Evolutionary conservation across 2,329 filamentous ascomycete species (phyloP).

Genomic region (Beauveria caledonica): DNA sequence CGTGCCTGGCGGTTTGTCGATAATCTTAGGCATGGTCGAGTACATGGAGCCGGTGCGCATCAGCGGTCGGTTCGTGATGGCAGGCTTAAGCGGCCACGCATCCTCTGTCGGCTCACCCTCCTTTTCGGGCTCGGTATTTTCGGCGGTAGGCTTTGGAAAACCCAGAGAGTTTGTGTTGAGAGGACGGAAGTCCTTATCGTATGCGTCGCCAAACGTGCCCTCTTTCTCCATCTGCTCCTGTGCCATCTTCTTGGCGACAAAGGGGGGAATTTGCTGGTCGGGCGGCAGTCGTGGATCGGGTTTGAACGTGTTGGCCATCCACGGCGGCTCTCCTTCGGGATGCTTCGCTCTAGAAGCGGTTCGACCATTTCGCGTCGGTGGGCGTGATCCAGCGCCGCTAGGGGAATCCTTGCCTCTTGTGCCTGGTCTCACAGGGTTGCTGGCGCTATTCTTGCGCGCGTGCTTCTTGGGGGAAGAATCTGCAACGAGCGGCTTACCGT

Average conservation of each 20-base stretch:
- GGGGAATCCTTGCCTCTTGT: constrained; percentile 48
- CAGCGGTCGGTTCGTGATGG: constrained; percentile 37
- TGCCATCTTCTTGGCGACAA: constrained; percentile 81
- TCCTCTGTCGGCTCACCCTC: constrained; percentile 16
- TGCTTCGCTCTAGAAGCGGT: constrained; percentile 48
- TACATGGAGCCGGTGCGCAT: constrained; percentile 42
- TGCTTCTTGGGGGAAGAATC: constrained; percentile 49
- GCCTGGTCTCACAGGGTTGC: constrained; percentile 43
- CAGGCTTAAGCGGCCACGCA: constrained; percentile 53
- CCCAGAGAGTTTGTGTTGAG: constrained; percentile 58
- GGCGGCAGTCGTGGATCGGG: constrained; percentile 89
- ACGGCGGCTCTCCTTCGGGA: constrained; percentile 91
- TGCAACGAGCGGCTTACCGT: constrained; percentile 34
- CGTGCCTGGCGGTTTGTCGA: constrained; percentile 24
- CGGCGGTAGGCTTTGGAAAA: constrained; percentile 30
- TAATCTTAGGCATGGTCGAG: constrained; percentile 55
- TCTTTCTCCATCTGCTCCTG: constrained; percentile 95
- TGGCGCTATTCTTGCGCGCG: constrained; percentile 30
- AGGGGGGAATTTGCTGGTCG: constrained; percentile 91
- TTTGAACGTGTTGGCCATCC: constrained; percentile 91
- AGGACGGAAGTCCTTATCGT: constrained; percentile 81
- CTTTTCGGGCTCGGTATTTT: not conserved
- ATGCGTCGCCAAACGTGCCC: constrained; percentile 74
- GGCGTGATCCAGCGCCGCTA: constrained; percentile 42
- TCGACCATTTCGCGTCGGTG: constrained; percentile 51